Percentiles rank a stretch among this genome's conserved stretches.
Evolutionary conservation across 768 basidiomycete genomes (phyloP).

Genomic region (Clitopilus passeckerianus): DNA sequence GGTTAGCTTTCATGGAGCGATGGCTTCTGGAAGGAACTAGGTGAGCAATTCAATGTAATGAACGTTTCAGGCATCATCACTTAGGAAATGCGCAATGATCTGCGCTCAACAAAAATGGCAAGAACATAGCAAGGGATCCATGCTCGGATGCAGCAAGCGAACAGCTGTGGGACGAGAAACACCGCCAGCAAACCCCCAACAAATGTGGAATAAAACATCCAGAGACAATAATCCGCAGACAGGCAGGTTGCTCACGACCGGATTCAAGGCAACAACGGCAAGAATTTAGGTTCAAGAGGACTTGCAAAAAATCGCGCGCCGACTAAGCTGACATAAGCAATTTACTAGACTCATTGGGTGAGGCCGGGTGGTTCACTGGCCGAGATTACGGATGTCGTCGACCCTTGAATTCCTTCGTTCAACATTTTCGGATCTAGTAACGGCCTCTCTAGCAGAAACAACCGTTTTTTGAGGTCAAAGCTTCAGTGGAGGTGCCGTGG

Average conservation of each 20-base stretch:
- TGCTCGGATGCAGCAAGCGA: not conserved
- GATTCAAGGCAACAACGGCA: not conserved
- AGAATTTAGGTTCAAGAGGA: constrained; percentile 2
- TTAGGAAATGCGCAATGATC: not conserved
- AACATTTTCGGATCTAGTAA: not conserved
- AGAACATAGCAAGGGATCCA: not conserved
- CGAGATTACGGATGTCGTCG: not conserved
- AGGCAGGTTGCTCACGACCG: not conserved
- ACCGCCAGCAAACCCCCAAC: not conserved
- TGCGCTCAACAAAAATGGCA: not conserved
- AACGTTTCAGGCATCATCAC: not conserved
- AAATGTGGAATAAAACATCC: too few species aligned
- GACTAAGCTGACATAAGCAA: constrained; percentile 17
- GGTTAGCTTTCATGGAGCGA: not conserved
- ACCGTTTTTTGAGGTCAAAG: constrained; percentile 5
- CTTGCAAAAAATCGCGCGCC: constrained; percentile 18
- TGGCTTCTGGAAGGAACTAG: not conserved
- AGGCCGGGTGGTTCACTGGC: not conserved
- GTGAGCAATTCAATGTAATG: not conserved
- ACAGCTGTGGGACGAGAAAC: not conserved
- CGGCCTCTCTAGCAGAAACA: not conserved
- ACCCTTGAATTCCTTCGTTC: not conserved
- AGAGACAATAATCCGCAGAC: not conserved
- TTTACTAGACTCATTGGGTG: not conserved
- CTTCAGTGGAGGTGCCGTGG: constrained; percentile 6